Evolutionary conservation across 192 early-diverging fungal species (phyloP).

Genomic region (Rhizophagus prolifer): DNA sequence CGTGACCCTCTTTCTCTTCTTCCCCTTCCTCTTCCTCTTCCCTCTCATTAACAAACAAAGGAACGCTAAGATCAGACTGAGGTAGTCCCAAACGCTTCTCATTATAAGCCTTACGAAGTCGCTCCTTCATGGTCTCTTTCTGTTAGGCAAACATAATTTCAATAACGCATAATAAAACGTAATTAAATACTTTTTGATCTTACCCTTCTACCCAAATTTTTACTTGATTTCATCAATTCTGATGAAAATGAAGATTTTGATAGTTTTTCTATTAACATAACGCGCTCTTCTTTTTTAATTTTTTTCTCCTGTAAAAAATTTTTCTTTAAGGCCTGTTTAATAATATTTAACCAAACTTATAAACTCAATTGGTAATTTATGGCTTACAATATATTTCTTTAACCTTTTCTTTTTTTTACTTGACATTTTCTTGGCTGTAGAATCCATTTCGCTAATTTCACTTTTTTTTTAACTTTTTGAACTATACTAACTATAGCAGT

Average conservation of each 20-base stretch:
- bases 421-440: constrained; percentile 44
- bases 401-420: constrained; percentile 74
- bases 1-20: neutral
- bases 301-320: constrained; percentile 62
- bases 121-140: constrained; percentile 66
- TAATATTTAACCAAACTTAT: neutral
- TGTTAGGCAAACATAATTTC: constrained; percentile 1
- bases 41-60: constrained; percentile 54
- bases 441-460: neutral
- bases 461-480: neutral
- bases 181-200: neutral
- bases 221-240: constrained; percentile 66
- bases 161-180: neutral
- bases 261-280: constrained; percentile 60
- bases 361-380: neutral
- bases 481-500: neutral
- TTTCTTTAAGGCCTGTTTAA: constrained; percentile 7
- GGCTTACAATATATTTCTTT: constrained; percentile 74
- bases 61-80: constrained; percentile 56
- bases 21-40: constrained; percentile 29
- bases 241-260: constrained; percentile 69
- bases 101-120: constrained; percentile 60
- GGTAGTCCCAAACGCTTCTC: constrained; percentile 67
- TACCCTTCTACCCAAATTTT: constrained; percentile 59
- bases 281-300: constrained; percentile 76